Base-by-base conservation (phyloP, 2,329 filamentous ascomycete species). In the Penicillium paneum region DNA sequence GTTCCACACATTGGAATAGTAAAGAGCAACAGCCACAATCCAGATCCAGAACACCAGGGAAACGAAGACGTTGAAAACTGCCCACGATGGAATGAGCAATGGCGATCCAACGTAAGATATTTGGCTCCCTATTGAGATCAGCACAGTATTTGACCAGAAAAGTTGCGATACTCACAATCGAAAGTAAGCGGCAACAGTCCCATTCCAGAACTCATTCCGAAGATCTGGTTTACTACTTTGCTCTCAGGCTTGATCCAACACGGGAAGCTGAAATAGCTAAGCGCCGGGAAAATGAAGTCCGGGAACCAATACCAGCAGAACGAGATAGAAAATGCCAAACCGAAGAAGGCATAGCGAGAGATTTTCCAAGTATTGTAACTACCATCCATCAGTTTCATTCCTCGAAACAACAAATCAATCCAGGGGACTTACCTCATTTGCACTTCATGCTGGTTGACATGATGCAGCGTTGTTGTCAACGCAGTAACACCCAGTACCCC, bases 41-140 rank as follows among this genome's bases (percentile, higher is more conserved):
- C 88, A 78, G 58, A 83, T 87, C 68, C 88, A 88, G 2, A 80
- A 50, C 1, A 86, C 76, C 11, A 12, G 87, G 79, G n/a, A 85
- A 83, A 40, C 86, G 81, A 86, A 73, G 0, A 85, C 87, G 66
- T 89, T 90, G 52, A 84, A 81, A 57, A 89, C 87, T 6, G 86
- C 86, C 69, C 85, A 83, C 78, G 84, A 87, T 8, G 86, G 86
- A 8, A 85, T 82, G 32, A 88, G 83, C 19, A 89, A 71, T 15
- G 85, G 86, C 13, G 64, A 66, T 1, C 60, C 60, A 5, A 65
- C 58, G 17, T 66, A 67, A 1, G 64, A 63, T 5, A 67, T 54
- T 29, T 67, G 65, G 21, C 64, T 66, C 65, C 64, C 64, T 67
- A 17, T 8, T 8, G 6, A 0, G 3, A 44, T 57, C 15, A 56